Evolutionary conservation across 768 basidiomycete genomes (phyloP).

Genomic region (Nidularia pulvinata): DNA sequence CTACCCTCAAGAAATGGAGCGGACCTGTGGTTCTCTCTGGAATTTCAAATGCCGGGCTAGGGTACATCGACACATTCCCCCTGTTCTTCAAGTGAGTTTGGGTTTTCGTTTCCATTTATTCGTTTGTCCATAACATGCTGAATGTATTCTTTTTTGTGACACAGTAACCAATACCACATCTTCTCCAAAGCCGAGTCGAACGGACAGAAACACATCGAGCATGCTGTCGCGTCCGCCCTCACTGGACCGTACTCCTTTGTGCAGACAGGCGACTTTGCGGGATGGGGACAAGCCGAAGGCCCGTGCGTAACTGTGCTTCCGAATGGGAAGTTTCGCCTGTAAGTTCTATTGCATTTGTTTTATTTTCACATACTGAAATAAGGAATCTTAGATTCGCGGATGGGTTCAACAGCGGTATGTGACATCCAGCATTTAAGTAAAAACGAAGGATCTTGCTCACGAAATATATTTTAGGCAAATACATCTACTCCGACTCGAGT

Average conservation of each 20-base stretch:
- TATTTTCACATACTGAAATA: too few species aligned
- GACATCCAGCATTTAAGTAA: background rate
- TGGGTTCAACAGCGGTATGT: conserved; percentile 23
- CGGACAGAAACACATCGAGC: conserved; percentile 27
- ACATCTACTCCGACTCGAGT: conserved; percentile 31
- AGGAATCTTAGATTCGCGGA: conserved; percentile 23
- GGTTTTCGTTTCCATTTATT: background rate
- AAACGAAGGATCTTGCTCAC: background rate
- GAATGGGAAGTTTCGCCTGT: conserved; percentile 28
- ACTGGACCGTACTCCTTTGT: conserved; percentile 30
- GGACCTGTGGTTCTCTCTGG: conserved; percentile 29
- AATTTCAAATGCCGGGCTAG: conserved; percentile 28
- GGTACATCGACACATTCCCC: conserved; percentile 33
- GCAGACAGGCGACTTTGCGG: conserved; percentile 29
- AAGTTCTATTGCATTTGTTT: too few species aligned
- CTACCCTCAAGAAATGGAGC: conserved; percentile 22
- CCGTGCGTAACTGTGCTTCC: conserved; percentile 26
- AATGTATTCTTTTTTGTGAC: background rate
- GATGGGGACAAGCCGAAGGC: conserved; percentile 31
- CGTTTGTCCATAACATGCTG: background rate
- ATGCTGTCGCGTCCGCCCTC: conserved; percentile 25
- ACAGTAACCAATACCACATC: conserved; percentile 28
- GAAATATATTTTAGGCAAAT: conserved; percentile 18
- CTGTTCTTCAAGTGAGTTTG: conserved; percentile 27
- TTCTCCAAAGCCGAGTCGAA: conserved; percentile 29